Conservation (phyloP, 1,284 basidiomycete species). For the Cutaneotrichosporon spelunceum region DNA sequence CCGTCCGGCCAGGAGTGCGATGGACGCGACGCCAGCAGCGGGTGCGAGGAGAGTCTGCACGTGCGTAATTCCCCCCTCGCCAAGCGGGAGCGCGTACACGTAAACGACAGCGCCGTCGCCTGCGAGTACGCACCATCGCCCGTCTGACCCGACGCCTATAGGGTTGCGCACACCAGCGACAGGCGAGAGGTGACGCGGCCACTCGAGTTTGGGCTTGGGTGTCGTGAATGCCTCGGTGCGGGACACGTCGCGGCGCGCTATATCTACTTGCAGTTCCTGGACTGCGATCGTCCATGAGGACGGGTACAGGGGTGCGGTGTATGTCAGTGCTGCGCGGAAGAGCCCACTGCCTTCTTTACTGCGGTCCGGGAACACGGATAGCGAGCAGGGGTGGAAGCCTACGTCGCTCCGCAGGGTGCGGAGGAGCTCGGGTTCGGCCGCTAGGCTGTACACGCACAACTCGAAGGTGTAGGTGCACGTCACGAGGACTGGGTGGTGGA, state of each 20-base stretch:
- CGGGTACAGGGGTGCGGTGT: conserved; percentile 49
- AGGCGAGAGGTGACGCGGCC: conserved; percentile 38
- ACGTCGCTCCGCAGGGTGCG: conserved; percentile 47
- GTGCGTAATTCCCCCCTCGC: conserved; percentile 28
- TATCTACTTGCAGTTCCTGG: conserved; percentile 43
- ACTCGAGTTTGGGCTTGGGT: conserved; percentile 23
- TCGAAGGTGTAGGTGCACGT: conserved; percentile 44
- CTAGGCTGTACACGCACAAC: conserved; percentile 38
- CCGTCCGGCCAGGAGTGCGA: conserved; percentile 38
- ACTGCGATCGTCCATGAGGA: conserved; percentile 49
- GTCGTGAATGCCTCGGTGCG: conserved; percentile 42
- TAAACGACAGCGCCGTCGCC: conserved; percentile 48
- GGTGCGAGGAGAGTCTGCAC: conserved; percentile 48
- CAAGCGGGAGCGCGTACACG: conserved; percentile 43
- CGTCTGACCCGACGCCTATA: conserved; percentile 44
- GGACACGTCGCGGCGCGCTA: conserved; percentile 14
- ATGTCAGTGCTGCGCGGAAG: conserved; percentile 44
- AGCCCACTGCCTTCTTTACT: background rate
- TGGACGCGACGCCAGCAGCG: conserved; percentile 37
- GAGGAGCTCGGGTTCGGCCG: conserved; percentile 22
- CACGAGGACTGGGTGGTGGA: conserved; percentile 41
- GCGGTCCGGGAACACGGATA: conserved; percentile 37
- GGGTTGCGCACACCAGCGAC: conserved; percentile 41
- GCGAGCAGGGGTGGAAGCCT: conserved; percentile 47
- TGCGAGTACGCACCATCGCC: conserved; percentile 48